Evolutionary conservation across 129 eudicot genomes (phyloP).

Genomic region (Flaveria robusta): DNA sequence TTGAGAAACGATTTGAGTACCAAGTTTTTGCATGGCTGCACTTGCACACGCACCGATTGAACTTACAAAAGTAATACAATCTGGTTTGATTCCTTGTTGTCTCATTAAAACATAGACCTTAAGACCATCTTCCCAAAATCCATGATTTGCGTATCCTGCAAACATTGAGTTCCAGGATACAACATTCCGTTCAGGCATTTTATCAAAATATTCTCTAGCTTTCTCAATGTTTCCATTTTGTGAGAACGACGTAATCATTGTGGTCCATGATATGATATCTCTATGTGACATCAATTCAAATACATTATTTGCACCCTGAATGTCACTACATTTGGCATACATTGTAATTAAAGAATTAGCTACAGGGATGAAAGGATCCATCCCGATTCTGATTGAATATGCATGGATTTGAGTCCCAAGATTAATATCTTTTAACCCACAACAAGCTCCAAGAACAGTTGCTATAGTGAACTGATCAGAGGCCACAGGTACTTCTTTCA

Average conservation of each 20-base stretch:
- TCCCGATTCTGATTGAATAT: slow-evolving; percentile 38
- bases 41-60: slow-evolving; percentile 45
- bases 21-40: slow-evolving; percentile 47
- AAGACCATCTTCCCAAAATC: slow-evolving; percentile 55
- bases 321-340: slow-evolving; percentile 54
- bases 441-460: slow-evolving; percentile 51
- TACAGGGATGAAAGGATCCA: slow-evolving; percentile 40
- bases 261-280: slow-evolving; percentile 61
- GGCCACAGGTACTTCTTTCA: slow-evolving; percentile 41
- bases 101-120: slow-evolving; percentile 47
- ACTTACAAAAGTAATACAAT: slow-evolving; percentile 47
- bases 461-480: slow-evolving; percentile 53
- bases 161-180: slow-evolving; percentile 62
- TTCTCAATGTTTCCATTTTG: slow-evolving; percentile 43
- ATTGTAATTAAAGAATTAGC: slow-evolving; percentile 56
- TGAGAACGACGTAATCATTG: slow-evolving; percentile 54
- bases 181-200: slow-evolving; percentile 62
- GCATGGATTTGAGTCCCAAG: slow-evolving; percentile 58
- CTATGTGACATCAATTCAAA: slow-evolving; percentile 44
- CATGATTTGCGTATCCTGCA: slow-evolving; percentile 47
- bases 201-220: slow-evolving; percentile 49
- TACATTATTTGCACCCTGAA: slow-evolving; percentile 37
- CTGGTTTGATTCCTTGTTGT: slow-evolving; percentile 51
- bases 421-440: slow-evolving; percentile 31
- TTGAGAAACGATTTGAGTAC: slow-evolving; percentile 49